Evolutionary conservation across 192 early-diverging fungal species (phyloP).

Genomic region (Phlyctochytrium planicorne): DNA sequence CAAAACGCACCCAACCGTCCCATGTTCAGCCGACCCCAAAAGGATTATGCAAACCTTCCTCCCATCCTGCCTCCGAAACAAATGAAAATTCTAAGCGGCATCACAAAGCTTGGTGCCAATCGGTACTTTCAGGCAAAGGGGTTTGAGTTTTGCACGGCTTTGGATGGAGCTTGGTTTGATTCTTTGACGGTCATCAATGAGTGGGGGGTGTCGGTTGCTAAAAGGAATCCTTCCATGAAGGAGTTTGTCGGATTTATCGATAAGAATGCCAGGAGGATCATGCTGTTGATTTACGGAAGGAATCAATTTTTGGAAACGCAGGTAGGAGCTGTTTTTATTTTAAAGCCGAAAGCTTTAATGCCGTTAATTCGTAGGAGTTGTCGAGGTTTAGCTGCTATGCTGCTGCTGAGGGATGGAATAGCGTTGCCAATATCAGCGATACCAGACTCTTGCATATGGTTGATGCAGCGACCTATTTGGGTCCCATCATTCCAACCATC

Average conservation of each 20-base stretch:
- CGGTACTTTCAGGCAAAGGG: conserved; percentile 28
- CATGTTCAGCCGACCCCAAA: too few species aligned
- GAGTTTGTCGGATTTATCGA: conserved; percentile 39
- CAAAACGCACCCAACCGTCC: too few species aligned
- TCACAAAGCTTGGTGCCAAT: too few species aligned
- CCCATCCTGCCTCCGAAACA: too few species aligned
- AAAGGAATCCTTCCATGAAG: conserved; percentile 21
- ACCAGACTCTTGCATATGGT: conserved; percentile 32
- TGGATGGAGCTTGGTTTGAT: conserved; percentile 39
- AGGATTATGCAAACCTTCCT: too few species aligned
- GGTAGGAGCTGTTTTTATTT: background rate
- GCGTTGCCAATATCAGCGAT: conserved; percentile 30
- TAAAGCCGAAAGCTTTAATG: background rate
- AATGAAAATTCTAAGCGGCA: too few species aligned
- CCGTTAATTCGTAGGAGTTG: background rate
- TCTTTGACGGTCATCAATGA: conserved; percentile 16
- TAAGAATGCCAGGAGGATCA: conserved; percentile 21
- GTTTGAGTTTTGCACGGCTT: conserved; percentile 36
- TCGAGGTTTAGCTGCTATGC: conserved; percentile 43
- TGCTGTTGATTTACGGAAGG: background rate
- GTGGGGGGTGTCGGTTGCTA: conserved; percentile 28
- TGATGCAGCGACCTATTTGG: conserved; percentile 28
- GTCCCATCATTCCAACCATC: background rate
- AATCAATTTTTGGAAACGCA: background rate
- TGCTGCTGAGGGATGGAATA: conserved; percentile 40